Percentiles rank a stretch among this genome's conserved stretches.
Conservation (phyloP, 108 stramenopile genomes). For the Cyclotella cryptica region DNA sequence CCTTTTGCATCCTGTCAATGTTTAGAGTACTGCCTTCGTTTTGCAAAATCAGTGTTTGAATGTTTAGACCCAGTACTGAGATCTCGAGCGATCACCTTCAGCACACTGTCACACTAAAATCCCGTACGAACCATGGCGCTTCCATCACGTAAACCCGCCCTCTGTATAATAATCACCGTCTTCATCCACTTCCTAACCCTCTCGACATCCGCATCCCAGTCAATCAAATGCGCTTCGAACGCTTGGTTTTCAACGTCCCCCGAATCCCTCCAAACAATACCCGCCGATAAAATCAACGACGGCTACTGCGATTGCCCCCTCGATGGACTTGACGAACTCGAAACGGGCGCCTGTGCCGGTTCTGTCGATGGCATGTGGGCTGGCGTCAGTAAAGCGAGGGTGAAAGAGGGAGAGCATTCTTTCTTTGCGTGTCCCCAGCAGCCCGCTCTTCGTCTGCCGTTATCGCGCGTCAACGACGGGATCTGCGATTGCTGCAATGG, state of each 20-base stretch:
- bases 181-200: constrained; percentile 12
- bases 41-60: no score
- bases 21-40: no score
- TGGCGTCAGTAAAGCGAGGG: constrained; percentile 27
- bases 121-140: not conserved
- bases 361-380: constrained; percentile 59
- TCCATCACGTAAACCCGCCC: not conserved
- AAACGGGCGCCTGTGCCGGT: constrained; percentile 78
- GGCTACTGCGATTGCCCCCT: constrained; percentile 84
- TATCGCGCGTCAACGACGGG: constrained; percentile 72
- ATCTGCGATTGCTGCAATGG: constrained; percentile 90
- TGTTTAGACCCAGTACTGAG: no score
- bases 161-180: not conserved
- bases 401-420: not conserved
- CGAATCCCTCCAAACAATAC: constrained; percentile 32
- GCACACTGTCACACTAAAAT: no score
- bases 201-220: not conserved
- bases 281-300: constrained; percentile 68
- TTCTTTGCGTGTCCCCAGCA: constrained; percentile 70
- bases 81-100: no score
- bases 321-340: constrained; percentile 70
- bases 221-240: constrained; percentile 13
- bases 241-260: not conserved
- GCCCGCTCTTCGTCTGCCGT: constrained; percentile 55
- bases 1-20: no score